Evolutionary conservation across 768 basidiomycete species (phyloP).

Genomic region (Calocybe gangraenosa): DNA sequence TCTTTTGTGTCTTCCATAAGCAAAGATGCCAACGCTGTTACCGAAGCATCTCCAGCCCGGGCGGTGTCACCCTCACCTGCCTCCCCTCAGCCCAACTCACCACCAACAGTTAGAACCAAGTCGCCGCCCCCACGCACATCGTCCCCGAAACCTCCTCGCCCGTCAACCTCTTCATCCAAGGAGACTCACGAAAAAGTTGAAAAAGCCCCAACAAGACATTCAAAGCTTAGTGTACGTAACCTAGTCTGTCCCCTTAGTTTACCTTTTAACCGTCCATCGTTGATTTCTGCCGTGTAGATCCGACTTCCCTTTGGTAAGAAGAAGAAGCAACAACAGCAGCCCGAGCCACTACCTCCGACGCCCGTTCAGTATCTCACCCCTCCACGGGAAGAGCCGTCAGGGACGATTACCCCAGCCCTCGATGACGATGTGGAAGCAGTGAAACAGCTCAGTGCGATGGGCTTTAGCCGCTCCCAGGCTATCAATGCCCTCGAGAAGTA

Average conservation of each 20-base stretch:
- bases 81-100: conserved; percentile 36
- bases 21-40: conserved; percentile 6
- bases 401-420: conserved; percentile 44
- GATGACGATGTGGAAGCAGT: conserved; percentile 76
- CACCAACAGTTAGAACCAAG: conserved; percentile 37
- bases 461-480: conserved; percentile 80
- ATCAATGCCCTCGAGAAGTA: conserved; percentile 81
- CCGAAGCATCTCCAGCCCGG: conserved; percentile 15
- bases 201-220: conserved; percentile 55
- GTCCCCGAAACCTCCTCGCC: conserved; percentile 57
- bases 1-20: conserved; percentile 28
- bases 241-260: conserved; percentile 1
- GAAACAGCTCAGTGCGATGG: conserved; percentile 83
- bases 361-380: conserved; percentile 35
- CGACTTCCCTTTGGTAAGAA: conserved; percentile 77
- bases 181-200: conserved; percentile 55
- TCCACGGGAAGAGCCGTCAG: conserved; percentile 40
- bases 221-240: conserved; percentile 71
- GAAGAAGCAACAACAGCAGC: conserved; percentile 63
- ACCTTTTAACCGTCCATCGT: conserved; percentile 1
- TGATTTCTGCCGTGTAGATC: conserved; percentile 32
- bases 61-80: conserved; percentile 27
- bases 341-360: conserved; percentile 38
- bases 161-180: conserved; percentile 59
- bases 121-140: conserved; percentile 50